Conservation (phyloP, 208 protist genomes). For the Jaenimonas drosophilae region DNA sequence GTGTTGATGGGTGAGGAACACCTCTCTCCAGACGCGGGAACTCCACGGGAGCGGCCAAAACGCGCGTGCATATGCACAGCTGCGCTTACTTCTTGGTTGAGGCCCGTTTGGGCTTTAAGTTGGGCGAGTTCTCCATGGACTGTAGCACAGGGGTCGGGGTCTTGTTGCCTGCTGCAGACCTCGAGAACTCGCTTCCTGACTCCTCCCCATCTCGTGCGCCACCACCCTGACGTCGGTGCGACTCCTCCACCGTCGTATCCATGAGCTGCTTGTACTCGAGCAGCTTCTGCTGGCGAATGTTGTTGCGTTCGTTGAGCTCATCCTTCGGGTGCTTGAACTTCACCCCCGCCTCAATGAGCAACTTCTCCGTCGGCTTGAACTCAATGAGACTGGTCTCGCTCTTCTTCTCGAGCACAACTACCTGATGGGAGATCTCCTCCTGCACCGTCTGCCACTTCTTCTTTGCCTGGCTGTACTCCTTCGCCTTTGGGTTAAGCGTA, state of each 20-base stretch:
- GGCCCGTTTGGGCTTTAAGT: not conserved
- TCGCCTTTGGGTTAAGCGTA: slow-evolving; percentile 78
- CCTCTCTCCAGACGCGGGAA: too few relatives aligned
- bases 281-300: slow-evolving; percentile 50
- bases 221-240: not conserved
- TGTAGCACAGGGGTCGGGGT: not conserved
- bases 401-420: slow-evolving; percentile 38
- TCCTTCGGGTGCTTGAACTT: slow-evolving; percentile 52
- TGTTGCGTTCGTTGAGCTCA: slow-evolving; percentile 53
- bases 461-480: slow-evolving; percentile 76
- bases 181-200: not conserved
- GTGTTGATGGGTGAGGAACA: too few relatives aligned
- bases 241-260: slow-evolving; percentile 13
- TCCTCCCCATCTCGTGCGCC: not conserved
- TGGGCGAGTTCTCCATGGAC: not conserved
- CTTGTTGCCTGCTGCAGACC: not conserved
- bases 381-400: slow-evolving; percentile 33
- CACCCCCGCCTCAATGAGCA: slow-evolving; percentile 49
- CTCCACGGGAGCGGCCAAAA: too few relatives aligned
- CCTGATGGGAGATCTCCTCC: slow-evolving; percentile 44
- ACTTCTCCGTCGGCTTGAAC: slow-evolving; percentile 63
- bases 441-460: slow-evolving; percentile 51
- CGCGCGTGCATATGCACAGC: too few relatives aligned
- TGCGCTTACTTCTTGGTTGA: not conserved
- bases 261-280: slow-evolving; percentile 75